Base-by-base conservation (phyloP, 2,329 filamentous ascomycete species). In the Pyricularia sp. region DNA sequence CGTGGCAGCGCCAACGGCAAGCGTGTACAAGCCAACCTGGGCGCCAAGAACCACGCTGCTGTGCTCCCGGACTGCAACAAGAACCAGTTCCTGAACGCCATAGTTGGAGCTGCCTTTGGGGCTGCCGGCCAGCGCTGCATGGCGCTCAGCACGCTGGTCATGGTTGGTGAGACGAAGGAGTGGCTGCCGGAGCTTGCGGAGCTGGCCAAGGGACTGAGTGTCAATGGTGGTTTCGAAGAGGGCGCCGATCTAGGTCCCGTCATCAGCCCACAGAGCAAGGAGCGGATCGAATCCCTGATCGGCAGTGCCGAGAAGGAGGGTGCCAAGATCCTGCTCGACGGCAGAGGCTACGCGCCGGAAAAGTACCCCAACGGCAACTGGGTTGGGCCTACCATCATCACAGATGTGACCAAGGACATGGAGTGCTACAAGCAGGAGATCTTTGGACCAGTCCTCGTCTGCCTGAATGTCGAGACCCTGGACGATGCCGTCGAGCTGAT, bases 321-420 rank as follows among this genome's bases (percentile, higher is more conserved):
- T 64, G 90, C 90, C 19, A 92, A 85, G 8, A 89, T 94, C 69
- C 79, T 93, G n/a, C 82, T 94, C 28, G 90, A 94, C 71, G 90
- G 90, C 57, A 84, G 91, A 68, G 88, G 88, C 67, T 87, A 82
- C 78, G 88, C 84, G 75, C 88, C 89, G 6, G 79, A 79, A 67
- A 92, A 93, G 77, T 93, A 93, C 76, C 89, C 90, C 69, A 85
- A 92, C 73, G 90, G 90, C 72, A 93, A 94, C 81, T 94, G 89
- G 86, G 79, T 94, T 66, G 90, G 86, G 10, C 90, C 90, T 53
- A 94, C 90, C 55, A 88, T 94, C 75, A 92, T 94, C 77, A 83
- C 86, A 71, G 86, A 91, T 76, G 90, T 94, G 28, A 93, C 87
- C 65, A 83, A 86, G 4, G 81, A 89, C 68, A 94, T 94, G 91